Conservation (phyloP, 2,329 filamentous ascomycete genomes). For the Pseudogymnoascus sp. region DNA sequence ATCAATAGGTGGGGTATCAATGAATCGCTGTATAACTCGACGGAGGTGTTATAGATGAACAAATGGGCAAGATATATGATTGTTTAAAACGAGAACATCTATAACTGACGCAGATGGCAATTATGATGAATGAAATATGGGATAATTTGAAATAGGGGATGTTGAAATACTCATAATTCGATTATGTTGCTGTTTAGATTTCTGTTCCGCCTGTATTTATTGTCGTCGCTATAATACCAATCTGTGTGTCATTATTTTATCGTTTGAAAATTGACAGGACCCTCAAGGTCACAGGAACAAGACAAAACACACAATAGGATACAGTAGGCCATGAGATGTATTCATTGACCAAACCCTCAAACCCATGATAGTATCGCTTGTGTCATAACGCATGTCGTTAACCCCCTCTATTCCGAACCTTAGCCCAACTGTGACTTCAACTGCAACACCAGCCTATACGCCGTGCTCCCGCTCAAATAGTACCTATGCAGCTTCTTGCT, state of each 20-base stretch:
- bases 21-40: constrained; percentile 49
- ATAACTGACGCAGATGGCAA: background rate
- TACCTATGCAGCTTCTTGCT: constrained; percentile 93
- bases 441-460: constrained; percentile 75
- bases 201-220: background rate
- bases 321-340: background rate
- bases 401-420: background rate
- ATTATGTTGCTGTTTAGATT: background rate
- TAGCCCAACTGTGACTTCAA: constrained; percentile 20
- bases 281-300: background rate
- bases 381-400: constrained; percentile 3
- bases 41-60: constrained; percentile 26
- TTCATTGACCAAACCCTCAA: background rate
- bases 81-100: background rate
- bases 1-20: constrained; percentile 57
- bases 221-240: background rate
- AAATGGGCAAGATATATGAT: background rate
- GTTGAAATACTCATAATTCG: background rate
- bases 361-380: background rate
- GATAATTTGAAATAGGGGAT: background rate
- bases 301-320: background rate
- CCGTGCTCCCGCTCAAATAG: constrained; percentile 93
- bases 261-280: background rate
- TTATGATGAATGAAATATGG: background rate
- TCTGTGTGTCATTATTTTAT: background rate